phyloP scores from a whole-genome alignment of 768 basidiomycete genomes.

The Tylopilus subfusipes region DNA sequence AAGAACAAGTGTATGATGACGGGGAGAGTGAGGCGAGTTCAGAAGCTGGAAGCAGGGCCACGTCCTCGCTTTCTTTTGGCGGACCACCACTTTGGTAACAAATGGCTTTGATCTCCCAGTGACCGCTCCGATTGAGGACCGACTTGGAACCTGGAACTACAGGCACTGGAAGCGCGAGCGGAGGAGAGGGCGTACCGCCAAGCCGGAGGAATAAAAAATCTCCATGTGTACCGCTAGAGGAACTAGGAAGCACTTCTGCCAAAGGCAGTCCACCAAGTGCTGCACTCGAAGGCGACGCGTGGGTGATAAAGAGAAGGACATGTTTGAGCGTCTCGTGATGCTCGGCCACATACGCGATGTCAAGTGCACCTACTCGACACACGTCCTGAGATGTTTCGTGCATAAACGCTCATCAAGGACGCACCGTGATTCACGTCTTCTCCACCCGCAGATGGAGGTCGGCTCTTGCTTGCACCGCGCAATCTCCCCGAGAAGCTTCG shows the following conservation, averaged over 20 bases:
- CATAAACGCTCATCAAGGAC: conserved; percentile 3
- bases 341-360: conserved; percentile 61
- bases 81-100: conserved; percentile 27
- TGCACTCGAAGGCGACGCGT: conserved; percentile 6
- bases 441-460: conserved; percentile 11
- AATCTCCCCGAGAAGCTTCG: conserved; percentile 23
- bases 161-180: conserved; percentile 53
- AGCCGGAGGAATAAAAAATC: conserved; percentile 63
- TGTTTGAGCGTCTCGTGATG: conserved; percentile 84
- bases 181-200: conserved; percentile 53
- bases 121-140: conserved; percentile 50
- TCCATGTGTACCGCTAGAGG: conserved; percentile 38
- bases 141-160: conserved; percentile 59
- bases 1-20: conserved; percentile 69
- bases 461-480: conserved; percentile 20
- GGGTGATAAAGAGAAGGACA: conserved; percentile 68
- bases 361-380: conserved; percentile 28
- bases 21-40: conserved; percentile 56
- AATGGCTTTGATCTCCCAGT: conserved; percentile 70
- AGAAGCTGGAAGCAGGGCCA: conserved; percentile 61
- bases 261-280: conserved; percentile 46
- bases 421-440: conserved; percentile 16
- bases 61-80: conserved; percentile 27
- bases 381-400: neutral
- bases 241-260: conserved; percentile 60